Conservation (phyloP, 75 land plant species). For the Chamaecyparis obtusa region DNA sequence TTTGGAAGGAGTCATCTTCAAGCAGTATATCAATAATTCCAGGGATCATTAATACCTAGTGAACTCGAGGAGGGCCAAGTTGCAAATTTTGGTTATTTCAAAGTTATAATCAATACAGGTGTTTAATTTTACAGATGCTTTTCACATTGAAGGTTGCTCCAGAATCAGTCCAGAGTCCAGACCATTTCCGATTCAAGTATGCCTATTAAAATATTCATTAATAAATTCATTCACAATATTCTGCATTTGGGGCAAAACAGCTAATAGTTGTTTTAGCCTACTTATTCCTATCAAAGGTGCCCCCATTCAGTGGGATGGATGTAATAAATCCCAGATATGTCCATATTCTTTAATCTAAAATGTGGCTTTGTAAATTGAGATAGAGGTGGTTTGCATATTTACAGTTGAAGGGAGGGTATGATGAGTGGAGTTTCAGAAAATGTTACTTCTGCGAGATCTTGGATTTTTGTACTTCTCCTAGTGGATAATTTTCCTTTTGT, state of each 20-base stretch:
- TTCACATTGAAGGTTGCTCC: not conserved
- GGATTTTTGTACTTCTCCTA: not conserved
- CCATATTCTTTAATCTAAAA: not conserved
- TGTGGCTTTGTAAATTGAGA: not conserved
- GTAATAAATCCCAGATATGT: not conserved
- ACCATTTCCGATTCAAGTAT: not conserved
- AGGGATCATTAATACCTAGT: constrained; percentile 2
- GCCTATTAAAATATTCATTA: not conserved
- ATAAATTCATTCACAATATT: not conserved
- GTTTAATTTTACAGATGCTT: not conserved
- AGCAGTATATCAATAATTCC: not conserved
- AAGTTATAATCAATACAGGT: not conserved
- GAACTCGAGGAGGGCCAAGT: not conserved
- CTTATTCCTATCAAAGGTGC: not conserved
- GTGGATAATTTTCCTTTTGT: not conserved
- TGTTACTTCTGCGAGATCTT: not conserved
- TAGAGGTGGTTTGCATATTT: not conserved
- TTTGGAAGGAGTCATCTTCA: not conserved
- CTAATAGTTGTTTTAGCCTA: not conserved
- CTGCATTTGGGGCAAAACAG: not conserved
- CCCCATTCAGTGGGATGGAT: not conserved
- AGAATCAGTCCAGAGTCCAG: not conserved
- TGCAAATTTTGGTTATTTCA: not conserved
- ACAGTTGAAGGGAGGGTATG: not conserved
- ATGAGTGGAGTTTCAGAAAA: not conserved